Evolutionary conservation across 1,284 basidiomycete species (phyloP).

Genomic region (Malassezia sp.): DNA sequence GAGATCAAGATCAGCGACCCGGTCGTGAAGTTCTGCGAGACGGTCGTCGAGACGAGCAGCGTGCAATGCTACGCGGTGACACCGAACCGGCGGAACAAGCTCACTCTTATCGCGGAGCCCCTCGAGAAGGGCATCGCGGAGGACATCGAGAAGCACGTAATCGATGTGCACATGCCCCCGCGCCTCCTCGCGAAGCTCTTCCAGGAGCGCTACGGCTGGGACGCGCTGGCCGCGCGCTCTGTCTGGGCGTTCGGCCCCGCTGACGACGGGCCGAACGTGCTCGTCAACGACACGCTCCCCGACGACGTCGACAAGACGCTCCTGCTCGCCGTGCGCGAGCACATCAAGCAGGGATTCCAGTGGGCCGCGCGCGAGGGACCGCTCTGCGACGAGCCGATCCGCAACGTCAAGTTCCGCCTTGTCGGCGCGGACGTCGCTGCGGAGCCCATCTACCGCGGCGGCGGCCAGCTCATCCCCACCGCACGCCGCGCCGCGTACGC

Average conservation of each 20-base stretch:
- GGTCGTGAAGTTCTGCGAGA: slow-evolving; percentile 95
- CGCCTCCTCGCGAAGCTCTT: slow-evolving; percentile 34
- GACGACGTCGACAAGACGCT: slow-evolving; percentile 92
- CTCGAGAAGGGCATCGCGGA: slow-evolving; percentile 44
- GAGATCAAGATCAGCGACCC: slow-evolving; percentile 99
- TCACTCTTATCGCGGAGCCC: slow-evolving; percentile 43
- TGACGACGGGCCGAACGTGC: slow-evolving; percentile 71
- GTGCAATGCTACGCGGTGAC: slow-evolving; percentile 97
- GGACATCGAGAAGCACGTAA: slow-evolving; percentile 35
- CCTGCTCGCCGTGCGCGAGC: slow-evolving; percentile 76
- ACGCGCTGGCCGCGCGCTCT: slow-evolving; percentile 85
- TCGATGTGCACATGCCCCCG: slow-evolving; percentile 33
- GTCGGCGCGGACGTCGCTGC: slow-evolving; percentile 79
- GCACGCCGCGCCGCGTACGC: slow-evolving; percentile 95
- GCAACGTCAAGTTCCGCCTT: slow-evolving; percentile 94
- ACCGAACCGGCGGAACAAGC: slow-evolving; percentile 72
- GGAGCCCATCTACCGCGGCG: slow-evolving; percentile 92
- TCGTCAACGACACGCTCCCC: slow-evolving; percentile 90
- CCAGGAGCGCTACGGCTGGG: slow-evolving; percentile 79
- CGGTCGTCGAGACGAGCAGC: slow-evolving; percentile 92
- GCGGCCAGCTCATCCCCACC: slow-evolving; percentile 96
- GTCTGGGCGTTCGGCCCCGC: slow-evolving; percentile 99
- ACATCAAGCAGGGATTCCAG: slow-evolving; percentile 97
- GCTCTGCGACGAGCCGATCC: slow-evolving; percentile 94
- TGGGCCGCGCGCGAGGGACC: slow-evolving; percentile 97